Evolutionary conservation across 352 stramenopile species (phyloP).

Genomic region (Phytophthora pini): DNA sequence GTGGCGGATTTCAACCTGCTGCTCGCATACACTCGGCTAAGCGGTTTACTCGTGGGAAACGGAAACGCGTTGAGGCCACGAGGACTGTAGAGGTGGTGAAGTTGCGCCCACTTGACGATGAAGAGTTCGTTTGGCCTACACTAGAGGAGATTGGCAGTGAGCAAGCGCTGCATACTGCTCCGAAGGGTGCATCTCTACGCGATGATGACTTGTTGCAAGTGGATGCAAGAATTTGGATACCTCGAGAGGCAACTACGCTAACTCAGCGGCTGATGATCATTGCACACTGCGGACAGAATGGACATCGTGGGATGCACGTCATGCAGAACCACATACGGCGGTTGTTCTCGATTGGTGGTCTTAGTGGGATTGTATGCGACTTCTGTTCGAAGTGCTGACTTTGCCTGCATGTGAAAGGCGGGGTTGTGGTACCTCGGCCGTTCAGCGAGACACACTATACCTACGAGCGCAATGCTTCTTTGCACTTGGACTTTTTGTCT

Average conservation of each 20-base stretch:
- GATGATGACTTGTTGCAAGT: slow-evolving; percentile 8
- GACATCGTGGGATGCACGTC: slow-evolving; percentile 13
- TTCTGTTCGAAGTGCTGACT: slow-evolving; percentile 23
- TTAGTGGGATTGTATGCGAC: slow-evolving; percentile 1
- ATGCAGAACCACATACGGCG: slow-evolving; percentile 15
- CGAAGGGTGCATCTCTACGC: neutral
- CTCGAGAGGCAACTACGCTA: neutral
- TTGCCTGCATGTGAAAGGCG: slow-evolving; percentile 22
- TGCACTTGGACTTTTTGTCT: slow-evolving; percentile 20
- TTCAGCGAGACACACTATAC: slow-evolving; percentile 20
- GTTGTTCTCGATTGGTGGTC: slow-evolving; percentile 14
- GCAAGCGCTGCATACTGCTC: neutral
- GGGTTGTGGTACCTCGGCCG: slow-evolving; percentile 6
- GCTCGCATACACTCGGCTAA: slow-evolving; percentile 3
- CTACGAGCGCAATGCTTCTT: slow-evolving; percentile 10
- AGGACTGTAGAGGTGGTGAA: neutral
- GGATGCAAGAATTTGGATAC: slow-evolving; percentile 11
- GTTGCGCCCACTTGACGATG: slow-evolving; percentile 5
- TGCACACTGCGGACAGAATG: slow-evolving; percentile 10
- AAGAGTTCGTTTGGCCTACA: slow-evolving; percentile 4
- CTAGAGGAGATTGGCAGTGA: slow-evolving; percentile 4
- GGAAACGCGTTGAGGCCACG: neutral
- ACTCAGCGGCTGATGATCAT: slow-evolving; percentile 3
- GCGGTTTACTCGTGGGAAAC: neutral
- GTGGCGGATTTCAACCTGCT: neutral